Percentiles rank a stretch among this genome's conserved stretches.
These are phyloP conservation scores for Raphidocelis subcapitata DNA, from an alignment of 139 green algal species.

Conservation along the genomic window DNA sequence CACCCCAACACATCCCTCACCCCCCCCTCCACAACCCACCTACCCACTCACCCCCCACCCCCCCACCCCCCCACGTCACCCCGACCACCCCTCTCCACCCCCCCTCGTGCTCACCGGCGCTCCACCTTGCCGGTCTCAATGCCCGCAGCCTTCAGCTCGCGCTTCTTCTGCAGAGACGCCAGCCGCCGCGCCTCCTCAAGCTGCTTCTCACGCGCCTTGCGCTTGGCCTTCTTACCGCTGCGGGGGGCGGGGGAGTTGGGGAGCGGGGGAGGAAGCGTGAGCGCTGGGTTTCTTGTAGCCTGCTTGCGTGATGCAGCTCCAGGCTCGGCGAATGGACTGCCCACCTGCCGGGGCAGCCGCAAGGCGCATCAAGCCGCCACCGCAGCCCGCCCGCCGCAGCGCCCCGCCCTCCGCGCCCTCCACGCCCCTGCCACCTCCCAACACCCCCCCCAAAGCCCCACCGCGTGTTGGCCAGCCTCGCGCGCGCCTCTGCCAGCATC, in stretches of 20 bases:
- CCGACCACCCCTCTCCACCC: no score
- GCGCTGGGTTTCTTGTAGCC: no score
- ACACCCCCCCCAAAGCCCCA: conserved; percentile 5
- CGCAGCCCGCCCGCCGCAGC: no score
- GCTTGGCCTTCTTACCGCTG: conserved; percentile 99
- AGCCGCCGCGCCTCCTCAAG: conserved; percentile 96
- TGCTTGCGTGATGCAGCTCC: no score
- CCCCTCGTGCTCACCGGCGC: background rate
- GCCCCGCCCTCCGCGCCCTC: no score
- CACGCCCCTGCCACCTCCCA: background rate
- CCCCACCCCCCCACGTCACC: background rate
- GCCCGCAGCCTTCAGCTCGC: conserved; percentile 86
- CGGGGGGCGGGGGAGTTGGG: no score
- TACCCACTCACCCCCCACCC: no score
- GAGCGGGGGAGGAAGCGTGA: background rate
- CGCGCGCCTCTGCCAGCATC: conserved; percentile 97
- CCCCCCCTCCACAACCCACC: no score
- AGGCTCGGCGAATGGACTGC: no score
- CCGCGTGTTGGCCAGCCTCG: conserved; percentile 96
- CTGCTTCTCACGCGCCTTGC: conserved; percentile 96
- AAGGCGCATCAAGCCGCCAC: no score
- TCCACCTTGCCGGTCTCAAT: conserved; percentile 26
- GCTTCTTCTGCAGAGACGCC: conserved; percentile 95
- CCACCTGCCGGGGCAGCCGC: no score
- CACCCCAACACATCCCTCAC: no score